Percentiles rank a stretch among this genome's conserved stretches.
Evolutionary conservation across 2,329 filamentous ascomycete genomes (phyloP).

Genomic region (Diaporthe humulicola): DNA sequence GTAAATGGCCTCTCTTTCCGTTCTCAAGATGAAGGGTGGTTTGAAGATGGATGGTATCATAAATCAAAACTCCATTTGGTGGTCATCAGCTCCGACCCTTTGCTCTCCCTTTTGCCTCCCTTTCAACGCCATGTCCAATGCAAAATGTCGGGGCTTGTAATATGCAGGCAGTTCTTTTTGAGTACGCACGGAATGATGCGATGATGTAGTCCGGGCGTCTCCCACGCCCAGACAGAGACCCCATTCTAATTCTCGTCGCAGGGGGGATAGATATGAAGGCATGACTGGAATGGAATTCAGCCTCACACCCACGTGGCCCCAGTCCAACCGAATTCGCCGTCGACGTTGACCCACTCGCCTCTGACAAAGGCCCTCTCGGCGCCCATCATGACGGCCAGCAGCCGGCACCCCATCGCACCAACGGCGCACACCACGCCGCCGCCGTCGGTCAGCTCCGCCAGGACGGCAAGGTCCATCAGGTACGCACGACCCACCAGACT

Average conservation of each 20-base stretch:
- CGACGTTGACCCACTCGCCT: conserved; percentile 82
- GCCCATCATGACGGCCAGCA: conserved; percentile 89
- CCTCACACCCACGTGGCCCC: conserved; percentile 49
- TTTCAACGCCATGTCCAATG: conserved; percentile 29
- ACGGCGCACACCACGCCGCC: conserved; percentile 84
- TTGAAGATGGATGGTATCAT: conserved; percentile 19
- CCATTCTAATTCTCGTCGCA: not conserved
- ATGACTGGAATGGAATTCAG: not conserved
- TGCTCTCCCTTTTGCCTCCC: conserved; percentile 16
- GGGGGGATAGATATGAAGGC: not conserved
- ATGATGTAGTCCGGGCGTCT: not conserved
- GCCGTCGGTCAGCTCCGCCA: conserved; percentile 68
- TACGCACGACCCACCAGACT: conserved; percentile 85
- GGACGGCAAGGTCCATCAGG: conserved; percentile 82
- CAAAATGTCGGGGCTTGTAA: not conserved
- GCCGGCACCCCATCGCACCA: conserved; percentile 77
- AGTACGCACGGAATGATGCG: not conserved
- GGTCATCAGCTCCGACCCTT: not conserved
- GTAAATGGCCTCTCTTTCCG: not conserved
- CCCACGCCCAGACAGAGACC: not conserved
- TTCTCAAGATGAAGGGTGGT: not conserved
- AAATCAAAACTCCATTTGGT: conserved; percentile 29
- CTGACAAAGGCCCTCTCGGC: conserved; percentile 77
- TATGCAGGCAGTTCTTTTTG: conserved; percentile 11
- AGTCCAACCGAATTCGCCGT: conserved; percentile 76